These are phyloP conservation scores for Patellifolia procumbens DNA, from an alignment of 179 eudicot species.

Conservation along the genomic window DNA sequence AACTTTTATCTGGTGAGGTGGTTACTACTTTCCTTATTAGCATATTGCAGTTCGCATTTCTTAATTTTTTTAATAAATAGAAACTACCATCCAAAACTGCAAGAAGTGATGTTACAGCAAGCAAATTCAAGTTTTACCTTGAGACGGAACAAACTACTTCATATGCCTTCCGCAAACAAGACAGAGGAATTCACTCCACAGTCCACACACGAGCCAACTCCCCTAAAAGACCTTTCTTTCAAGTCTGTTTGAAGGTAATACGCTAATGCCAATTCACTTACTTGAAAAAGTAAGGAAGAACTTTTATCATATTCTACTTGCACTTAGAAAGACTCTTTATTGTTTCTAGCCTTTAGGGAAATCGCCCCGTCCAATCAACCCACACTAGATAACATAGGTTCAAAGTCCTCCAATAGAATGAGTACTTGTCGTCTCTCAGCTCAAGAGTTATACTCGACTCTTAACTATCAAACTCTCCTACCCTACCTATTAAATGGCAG, in stretches of 20 bases:
- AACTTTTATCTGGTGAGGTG: not conserved
- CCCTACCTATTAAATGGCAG: not conserved
- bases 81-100: not conserved
- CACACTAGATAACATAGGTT: not conserved
- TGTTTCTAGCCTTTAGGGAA: too few species aligned
- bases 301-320: too few species aligned
- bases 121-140: not conserved
- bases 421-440: not conserved
- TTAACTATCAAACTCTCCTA: not conserved
- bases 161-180: too few species aligned
- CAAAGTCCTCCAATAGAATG: not conserved
- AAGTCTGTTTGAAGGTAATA: too few species aligned
- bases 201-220: not conserved
- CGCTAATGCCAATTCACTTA: too few species aligned
- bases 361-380: too few species aligned
- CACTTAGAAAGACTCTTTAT: too few species aligned
- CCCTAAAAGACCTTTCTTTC: too few species aligned
- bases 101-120: not conserved
- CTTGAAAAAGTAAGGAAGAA: too few species aligned
- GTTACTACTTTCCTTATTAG: not conserved
- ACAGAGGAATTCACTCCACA: too few species aligned
- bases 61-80: not conserved
- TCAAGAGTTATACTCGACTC: not conserved
- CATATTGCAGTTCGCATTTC: not conserved
- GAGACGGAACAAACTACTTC: not conserved